Evolutionary conservation across 1,139 yeast genomes (phyloP).

Genomic region (Nakaseomyces sp.): DNA sequence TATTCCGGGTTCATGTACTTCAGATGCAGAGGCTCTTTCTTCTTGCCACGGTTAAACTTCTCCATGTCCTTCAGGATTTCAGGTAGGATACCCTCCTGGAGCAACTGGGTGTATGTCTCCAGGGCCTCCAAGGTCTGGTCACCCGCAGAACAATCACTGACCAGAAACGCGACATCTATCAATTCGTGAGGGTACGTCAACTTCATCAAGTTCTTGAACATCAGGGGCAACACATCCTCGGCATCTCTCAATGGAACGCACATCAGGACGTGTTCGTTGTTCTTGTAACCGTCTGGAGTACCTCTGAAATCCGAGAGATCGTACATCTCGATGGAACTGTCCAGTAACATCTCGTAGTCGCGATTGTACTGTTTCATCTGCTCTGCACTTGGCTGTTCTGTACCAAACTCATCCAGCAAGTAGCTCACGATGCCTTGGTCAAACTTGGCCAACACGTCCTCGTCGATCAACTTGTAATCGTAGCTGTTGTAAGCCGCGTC

Average conservation of each 20-base stretch:
- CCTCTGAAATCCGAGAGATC: constrained; percentile 57
- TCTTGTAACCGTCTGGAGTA: constrained; percentile 41
- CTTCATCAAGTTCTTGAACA: constrained; percentile 78
- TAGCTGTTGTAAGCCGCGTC: constrained; percentile 32
- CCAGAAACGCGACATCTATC: constrained; percentile 77
- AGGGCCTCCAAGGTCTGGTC: constrained; percentile 67
- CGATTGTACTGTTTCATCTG: constrained; percentile 21
- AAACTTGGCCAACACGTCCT: constrained; percentile 27
- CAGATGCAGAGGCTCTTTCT: constrained; percentile 44
- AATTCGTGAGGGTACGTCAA: constrained; percentile 74
- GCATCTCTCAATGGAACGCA: constrained; percentile 79
- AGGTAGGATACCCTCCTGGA: constrained; percentile 63
- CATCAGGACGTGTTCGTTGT: constrained; percentile 59
- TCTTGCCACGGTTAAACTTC: constrained; percentile 43
- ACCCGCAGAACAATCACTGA: constrained; percentile 70
- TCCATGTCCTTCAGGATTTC: constrained; percentile 45
- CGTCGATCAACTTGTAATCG: constrained; percentile 31
- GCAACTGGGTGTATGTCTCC: constrained; percentile 53
- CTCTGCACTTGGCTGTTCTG: constrained; percentile 20
- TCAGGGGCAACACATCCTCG: constrained; percentile 67
- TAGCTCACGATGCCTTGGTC: constrained; percentile 34
- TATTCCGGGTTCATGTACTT: constrained; percentile 63
- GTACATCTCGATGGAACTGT: constrained; percentile 46
- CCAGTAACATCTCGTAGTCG: constrained; percentile 24
- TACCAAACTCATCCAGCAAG: constrained; percentile 30